Evolutionary conservation across 805 yeast species (phyloP).

Genomic region (Wickerhamomyces ciferrii): DNA sequence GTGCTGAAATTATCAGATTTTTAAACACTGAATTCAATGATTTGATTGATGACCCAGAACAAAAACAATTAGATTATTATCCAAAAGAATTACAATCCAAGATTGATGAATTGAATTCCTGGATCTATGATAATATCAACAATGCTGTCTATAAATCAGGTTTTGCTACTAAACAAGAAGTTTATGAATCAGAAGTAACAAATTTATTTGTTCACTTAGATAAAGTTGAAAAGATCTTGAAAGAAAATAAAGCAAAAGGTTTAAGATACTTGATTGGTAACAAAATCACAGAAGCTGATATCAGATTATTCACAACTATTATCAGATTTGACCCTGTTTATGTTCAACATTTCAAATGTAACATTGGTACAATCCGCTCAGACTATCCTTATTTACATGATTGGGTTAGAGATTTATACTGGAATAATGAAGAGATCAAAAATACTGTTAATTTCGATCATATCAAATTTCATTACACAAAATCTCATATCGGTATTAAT

Average conservation of each 20-base stretch:
- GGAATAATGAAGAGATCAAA: conserved; percentile 68
- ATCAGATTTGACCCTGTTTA: conserved; percentile 90
- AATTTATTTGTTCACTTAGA: conserved; percentile 65
- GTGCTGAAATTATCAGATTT: conserved; percentile 84
- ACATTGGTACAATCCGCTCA: conserved; percentile 69
- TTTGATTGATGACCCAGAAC: conserved; percentile 39
- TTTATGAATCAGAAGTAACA: conserved; percentile 64
- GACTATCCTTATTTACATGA: conserved; percentile 75
- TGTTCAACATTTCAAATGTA: conserved; percentile 94
- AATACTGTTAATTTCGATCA: conserved; percentile 84
- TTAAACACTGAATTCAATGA: conserved; percentile 69
- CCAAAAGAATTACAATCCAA: conserved; percentile 48
- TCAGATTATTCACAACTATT: conserved; percentile 81
- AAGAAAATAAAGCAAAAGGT: conserved; percentile 28
- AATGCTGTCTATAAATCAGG: conserved; percentile 94
- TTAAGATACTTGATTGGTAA: conserved; percentile 51
- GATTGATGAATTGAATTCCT: conserved; percentile 73
- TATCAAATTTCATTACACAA: conserved; percentile 87
- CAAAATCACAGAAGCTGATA: conserved; percentile 82
- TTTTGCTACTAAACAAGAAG: conserved; percentile 79
- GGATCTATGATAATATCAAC: conserved; percentile 83
- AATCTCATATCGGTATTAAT: conserved; percentile 75
- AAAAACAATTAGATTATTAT: conserved; percentile 51
- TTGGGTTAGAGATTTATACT: conserved; percentile 81
- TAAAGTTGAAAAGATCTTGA: conserved; percentile 58